These are phyloP conservation scores for Podaxis rugospora DNA, from an alignment of 768 basidiomycete genomes.

Conservation along the genomic window DNA sequence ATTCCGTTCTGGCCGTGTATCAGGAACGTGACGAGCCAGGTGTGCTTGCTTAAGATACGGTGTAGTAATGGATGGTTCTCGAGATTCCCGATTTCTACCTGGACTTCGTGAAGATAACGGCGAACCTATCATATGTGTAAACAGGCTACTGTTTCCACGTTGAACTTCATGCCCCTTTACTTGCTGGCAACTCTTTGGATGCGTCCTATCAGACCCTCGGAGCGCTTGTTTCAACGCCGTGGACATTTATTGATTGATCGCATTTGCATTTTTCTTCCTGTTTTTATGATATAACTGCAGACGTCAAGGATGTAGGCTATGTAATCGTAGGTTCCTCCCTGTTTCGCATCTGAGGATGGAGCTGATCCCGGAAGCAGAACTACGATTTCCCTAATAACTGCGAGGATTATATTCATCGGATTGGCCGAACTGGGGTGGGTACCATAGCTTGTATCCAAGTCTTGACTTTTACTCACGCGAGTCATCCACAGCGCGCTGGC, in stretches of 20 bases:
- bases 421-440: conserved; percentile 91
- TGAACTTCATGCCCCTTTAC: conserved; percentile 6
- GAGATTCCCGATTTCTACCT: conserved; percentile 7
- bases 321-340: conserved; percentile 69
- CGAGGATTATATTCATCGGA: conserved; percentile 98
- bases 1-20: conserved; percentile 7
- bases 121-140: conserved; percentile 1
- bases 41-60: conserved; percentile 7
- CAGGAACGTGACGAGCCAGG: conserved; percentile 10
- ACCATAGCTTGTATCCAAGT: neutral
- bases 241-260: conserved; percentile 5
- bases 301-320: conserved; percentile 99
- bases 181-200: conserved; percentile 12
- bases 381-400: conserved; percentile 98
- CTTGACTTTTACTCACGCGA: neutral
- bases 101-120: conserved; percentile 9
- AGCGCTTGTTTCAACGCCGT: conserved; percentile 9
- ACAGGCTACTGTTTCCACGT: conserved; percentile 8
- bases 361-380: conserved; percentile 46
- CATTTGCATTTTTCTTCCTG: neutral
- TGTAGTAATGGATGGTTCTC: conserved; percentile 4
- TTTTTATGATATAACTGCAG: conserved; percentile 35
- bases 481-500: conserved; percentile 67
- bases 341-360: neutral
- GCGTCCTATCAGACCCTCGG: conserved; percentile 6